Evolutionary conservation across 192 early-diverging fungal genomes (phyloP).

Genomic region (Entomortierella lignicola): DNA sequence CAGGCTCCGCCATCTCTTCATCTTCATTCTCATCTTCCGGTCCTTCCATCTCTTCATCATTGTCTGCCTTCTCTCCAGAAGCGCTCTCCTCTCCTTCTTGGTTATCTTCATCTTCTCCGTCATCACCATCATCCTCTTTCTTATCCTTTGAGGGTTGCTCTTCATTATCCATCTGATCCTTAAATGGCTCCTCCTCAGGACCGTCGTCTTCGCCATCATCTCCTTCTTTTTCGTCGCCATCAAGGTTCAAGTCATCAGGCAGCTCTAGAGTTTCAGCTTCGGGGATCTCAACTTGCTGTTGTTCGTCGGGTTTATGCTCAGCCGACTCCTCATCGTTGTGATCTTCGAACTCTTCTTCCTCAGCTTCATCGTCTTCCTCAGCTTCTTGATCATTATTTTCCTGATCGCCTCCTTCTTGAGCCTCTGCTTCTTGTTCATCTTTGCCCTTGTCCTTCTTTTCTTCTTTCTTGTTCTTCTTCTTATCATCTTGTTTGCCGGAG

Average conservation of each 20-base stretch:
- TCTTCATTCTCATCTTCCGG: slow-evolving; percentile 33
- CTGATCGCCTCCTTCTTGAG: slow-evolving; percentile 60
- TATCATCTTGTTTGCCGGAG: slow-evolving; percentile 59
- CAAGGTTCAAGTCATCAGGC: slow-evolving; percentile 82
- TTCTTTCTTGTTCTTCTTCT: slow-evolving; percentile 60
- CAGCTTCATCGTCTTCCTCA: slow-evolving; percentile 54
- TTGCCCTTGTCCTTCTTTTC: slow-evolving; percentile 57
- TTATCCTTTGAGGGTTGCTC: slow-evolving; percentile 18
- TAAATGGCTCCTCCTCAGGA: slow-evolving; percentile 46
- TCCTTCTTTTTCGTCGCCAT: slow-evolving; percentile 63
- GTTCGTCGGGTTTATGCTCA: slow-evolving; percentile 61
- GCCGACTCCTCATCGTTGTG: slow-evolving; percentile 58
- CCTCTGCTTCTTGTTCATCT: slow-evolving; percentile 51
- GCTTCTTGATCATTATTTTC: slow-evolving; percentile 56
- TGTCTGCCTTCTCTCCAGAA: slow-evolving; percentile 38
- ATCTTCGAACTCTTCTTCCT: slow-evolving; percentile 64
- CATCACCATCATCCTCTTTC: slow-evolving; percentile 44
- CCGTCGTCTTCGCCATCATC: slow-evolving; percentile 58
- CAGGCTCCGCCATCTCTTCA: slow-evolving; percentile 36
- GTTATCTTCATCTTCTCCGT: slow-evolving; percentile 56
- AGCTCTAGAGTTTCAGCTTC: slow-evolving; percentile 83
- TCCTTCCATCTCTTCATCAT: slow-evolving; percentile 53
- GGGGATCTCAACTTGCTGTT: slow-evolving; percentile 64
- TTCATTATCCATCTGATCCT: slow-evolving; percentile 58
- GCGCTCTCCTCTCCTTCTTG: slow-evolving; percentile 39